Evolutionary conservation across 331 rosid species (phyloP).

Genomic region (Phaseolus coccineus): DNA sequence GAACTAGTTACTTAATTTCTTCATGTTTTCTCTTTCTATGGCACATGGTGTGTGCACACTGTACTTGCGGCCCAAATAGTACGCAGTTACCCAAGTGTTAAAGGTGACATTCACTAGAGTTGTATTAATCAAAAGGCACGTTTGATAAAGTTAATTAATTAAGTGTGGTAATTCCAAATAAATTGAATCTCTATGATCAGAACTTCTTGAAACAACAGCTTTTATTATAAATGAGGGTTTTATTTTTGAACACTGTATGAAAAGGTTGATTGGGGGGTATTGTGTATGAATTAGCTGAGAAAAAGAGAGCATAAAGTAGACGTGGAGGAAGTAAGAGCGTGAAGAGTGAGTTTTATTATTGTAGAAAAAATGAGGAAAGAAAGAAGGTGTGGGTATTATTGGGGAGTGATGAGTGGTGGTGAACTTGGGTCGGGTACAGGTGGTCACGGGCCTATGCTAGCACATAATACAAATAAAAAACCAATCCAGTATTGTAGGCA

Average conservation of each 20-base stretch:
- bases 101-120: conserved; percentile 19
- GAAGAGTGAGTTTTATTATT: neutral
- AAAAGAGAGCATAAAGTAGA: neutral
- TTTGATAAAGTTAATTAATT: conserved; percentile 24
- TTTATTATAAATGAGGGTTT: conserved; percentile 39
- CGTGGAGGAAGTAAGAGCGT: conserved; percentile 8
- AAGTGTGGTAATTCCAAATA: conserved; percentile 32
- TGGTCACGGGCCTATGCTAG: conserved; percentile 17
- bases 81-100: neutral
- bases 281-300: conserved; percentile 7
- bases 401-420: conserved; percentile 4
- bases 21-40: neutral
- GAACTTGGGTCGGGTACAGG: conserved; percentile 8
- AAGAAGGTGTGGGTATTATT: neutral
- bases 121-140: conserved; percentile 14
- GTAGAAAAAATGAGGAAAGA: neutral
- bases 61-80: conserved; percentile 29
- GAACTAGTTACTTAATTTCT: neutral
- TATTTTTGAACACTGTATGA: neutral
- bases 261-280: neutral
- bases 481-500: neutral
- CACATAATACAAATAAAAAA: neutral
- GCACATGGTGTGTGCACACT: neutral
- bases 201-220: neutral
- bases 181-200: conserved; percentile 7